These are phyloP conservation scores for Trypanosoma boissoni DNA, from an alignment of 208 protist species.

Conservation along the genomic window DNA sequence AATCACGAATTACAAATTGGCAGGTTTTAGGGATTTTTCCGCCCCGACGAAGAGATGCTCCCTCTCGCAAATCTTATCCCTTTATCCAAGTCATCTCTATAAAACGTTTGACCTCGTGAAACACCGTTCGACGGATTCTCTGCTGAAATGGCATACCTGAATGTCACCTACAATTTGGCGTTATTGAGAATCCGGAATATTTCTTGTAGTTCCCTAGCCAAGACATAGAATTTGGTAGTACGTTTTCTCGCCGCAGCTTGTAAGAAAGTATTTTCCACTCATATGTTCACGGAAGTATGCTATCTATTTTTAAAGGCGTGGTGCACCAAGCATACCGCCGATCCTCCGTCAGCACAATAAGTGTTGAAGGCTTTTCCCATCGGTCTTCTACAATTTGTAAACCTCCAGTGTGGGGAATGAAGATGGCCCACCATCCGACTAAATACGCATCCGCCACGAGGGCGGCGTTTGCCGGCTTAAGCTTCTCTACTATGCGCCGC, in stretches of 20 bases:
- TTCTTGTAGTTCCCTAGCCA: background rate
- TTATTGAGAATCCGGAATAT: background rate
- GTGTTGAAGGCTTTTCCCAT: constrained; percentile 6
- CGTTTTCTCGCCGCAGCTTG: background rate
- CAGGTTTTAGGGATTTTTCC: too few relatives aligned
- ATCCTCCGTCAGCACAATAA: constrained; percentile 16
- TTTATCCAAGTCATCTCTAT: background rate
- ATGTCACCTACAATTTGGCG: background rate
- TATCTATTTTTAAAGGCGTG: background rate
- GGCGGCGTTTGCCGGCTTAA: background rate
- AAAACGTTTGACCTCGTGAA: background rate
- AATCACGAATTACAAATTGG: too few relatives aligned
- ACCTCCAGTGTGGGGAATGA: constrained; percentile 3
- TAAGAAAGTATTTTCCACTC: background rate
- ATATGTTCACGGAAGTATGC: background rate
- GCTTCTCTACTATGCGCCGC: too few relatives aligned
- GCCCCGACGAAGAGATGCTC: too few relatives aligned
- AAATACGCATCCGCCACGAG: constrained; percentile 19
- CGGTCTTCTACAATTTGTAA: background rate
- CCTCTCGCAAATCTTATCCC: background rate
- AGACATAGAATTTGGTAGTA: background rate
- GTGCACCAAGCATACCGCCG: constrained; percentile 2
- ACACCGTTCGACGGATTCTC: background rate
- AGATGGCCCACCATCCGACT: constrained; percentile 10
- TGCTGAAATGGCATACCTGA: background rate